Evolutionary conservation across 2,329 filamentous ascomycete species (phyloP).

Genomic region (Ophiostoma perfectum): DNA sequence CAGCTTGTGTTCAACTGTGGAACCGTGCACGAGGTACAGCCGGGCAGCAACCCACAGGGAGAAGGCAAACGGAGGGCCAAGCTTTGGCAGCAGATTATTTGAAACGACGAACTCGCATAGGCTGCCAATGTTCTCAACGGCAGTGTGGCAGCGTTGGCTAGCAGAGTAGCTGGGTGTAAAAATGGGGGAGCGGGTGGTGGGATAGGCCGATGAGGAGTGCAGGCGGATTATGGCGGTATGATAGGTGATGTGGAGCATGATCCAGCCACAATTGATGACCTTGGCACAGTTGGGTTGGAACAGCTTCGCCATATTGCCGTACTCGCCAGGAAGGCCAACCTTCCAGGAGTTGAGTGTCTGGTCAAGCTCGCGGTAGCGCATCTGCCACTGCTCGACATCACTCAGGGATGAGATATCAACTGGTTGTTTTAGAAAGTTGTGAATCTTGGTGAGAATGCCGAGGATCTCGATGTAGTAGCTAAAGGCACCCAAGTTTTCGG

Average conservation of each 20-base stretch:
- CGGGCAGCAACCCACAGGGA: conserved; percentile 88
- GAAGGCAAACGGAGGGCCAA: conserved; percentile 88
- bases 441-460: conserved; percentile 79
- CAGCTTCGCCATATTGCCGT: conserved; percentile 74
- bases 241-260: conserved; percentile 87
- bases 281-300: conserved; percentile 65
- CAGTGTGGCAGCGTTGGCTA: conserved; percentile 72
- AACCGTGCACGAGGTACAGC: conserved; percentile 80
- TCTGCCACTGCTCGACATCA: conserved; percentile 87
- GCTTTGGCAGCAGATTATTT: conserved; percentile 67
- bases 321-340: conserved; percentile 73
- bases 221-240: conserved; percentile 85
- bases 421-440: conserved; percentile 81
- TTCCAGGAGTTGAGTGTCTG: conserved; percentile 77
- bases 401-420: conserved; percentile 79
- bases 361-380: conserved; percentile 79
- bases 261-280: conserved; percentile 72
- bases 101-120: conserved; percentile 73
- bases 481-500: conserved; percentile 80
- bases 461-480: conserved; percentile 87
- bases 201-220: conserved; percentile 88
- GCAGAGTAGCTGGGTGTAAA: conserved; percentile 87
- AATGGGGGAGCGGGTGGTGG: conserved; percentile 78
- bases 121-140: conserved; percentile 75
- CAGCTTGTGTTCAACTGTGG: conserved; percentile 78